A percentile compares a stretch with the other conserved stretches of the same genome.
These are phyloP conservation scores for Rhizopogon roseolus DNA, from an alignment of 768 basidiomycete species.

Conservation along the genomic window DNA sequence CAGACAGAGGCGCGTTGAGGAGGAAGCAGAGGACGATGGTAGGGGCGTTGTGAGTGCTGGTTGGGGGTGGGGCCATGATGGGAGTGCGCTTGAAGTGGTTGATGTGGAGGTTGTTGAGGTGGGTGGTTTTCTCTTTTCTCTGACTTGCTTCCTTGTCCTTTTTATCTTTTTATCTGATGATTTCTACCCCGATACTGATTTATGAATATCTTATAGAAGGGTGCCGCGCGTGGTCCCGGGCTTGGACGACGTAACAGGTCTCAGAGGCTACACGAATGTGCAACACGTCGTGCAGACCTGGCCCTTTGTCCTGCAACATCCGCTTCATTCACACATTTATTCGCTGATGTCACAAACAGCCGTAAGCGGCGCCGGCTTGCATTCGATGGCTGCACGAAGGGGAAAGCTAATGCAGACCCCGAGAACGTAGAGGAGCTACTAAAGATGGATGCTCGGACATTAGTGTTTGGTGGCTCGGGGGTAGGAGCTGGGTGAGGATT, in stretches of 20 bases:
- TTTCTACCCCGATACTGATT: conserved; percentile 5
- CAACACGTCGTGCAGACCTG: conserved; percentile 48
- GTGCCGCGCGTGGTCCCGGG: conserved; percentile 48
- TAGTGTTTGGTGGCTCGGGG: conserved; percentile 41
- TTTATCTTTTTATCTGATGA: neutral
- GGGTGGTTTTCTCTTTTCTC: conserved; percentile 15
- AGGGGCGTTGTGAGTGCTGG: conserved; percentile 58
- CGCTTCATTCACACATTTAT: conserved; percentile 11
- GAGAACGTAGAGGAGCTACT: conserved; percentile 33
- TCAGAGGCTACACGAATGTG: conserved; percentile 66
- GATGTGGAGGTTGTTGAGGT: conserved; percentile 63
- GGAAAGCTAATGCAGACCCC: conserved; percentile 15
- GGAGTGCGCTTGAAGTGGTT: conserved; percentile 69
- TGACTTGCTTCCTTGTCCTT: neutral
- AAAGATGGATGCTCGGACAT: conserved; percentile 38
- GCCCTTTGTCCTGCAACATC: conserved; percentile 17
- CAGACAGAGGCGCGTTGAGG: conserved; percentile 25
- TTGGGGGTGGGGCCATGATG: conserved; percentile 80
- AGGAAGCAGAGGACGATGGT: conserved; percentile 50
- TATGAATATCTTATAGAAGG: conserved; percentile 33
- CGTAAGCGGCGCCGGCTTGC: conserved; percentile 24
- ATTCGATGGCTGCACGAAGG: conserved; percentile 16
- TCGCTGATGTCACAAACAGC: conserved; percentile 29
- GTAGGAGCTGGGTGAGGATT: conserved; percentile 40
- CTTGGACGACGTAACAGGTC: conserved; percentile 56